These are phyloP conservation scores for Aurifilum marmelostoma DNA, from an alignment of 2,329 filamentous ascomycete species.

Conservation along the genomic window DNA sequence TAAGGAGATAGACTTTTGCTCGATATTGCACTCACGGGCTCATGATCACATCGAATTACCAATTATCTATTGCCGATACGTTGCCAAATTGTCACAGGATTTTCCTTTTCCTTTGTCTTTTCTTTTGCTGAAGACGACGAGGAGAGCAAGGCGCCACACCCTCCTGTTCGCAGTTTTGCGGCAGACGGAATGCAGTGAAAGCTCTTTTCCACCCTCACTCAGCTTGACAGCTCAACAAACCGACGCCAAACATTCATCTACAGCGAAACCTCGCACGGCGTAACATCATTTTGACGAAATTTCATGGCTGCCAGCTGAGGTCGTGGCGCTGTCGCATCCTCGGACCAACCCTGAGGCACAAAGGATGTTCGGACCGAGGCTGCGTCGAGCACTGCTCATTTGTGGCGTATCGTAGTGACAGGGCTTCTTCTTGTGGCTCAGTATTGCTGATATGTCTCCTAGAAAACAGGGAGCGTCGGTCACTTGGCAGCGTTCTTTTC, in stretches of 20 bases:
- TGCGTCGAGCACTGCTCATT: not conserved
- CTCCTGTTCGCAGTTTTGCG: too few relatives aligned
- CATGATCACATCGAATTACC: not conserved
- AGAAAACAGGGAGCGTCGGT: not conserved
- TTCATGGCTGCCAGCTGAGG: not conserved
- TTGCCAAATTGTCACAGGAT: too few relatives aligned
- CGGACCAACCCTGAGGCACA: not conserved
- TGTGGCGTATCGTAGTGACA: not conserved
- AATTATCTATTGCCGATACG: not conserved
- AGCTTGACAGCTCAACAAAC: not conserved
- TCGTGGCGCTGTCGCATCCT: not conserved
- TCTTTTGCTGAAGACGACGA: not conserved
- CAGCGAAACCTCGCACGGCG: too few relatives aligned
- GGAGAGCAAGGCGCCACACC: not conserved
- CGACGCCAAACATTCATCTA: too few relatives aligned
- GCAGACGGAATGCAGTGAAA: too few relatives aligned
- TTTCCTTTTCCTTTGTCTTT: not conserved
- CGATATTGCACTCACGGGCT: not conserved
- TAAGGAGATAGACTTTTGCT: not conserved
- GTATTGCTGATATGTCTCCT: not conserved
- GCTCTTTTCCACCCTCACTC: too few relatives aligned
- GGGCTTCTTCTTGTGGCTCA: not conserved
- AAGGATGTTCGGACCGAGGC: not conserved
- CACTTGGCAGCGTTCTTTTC: not conserved
- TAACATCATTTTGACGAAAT: too few relatives aligned